Evolutionary conservation across 805 yeast species (phyloP).

Genomic region (Lipomyces kockii): DNA sequence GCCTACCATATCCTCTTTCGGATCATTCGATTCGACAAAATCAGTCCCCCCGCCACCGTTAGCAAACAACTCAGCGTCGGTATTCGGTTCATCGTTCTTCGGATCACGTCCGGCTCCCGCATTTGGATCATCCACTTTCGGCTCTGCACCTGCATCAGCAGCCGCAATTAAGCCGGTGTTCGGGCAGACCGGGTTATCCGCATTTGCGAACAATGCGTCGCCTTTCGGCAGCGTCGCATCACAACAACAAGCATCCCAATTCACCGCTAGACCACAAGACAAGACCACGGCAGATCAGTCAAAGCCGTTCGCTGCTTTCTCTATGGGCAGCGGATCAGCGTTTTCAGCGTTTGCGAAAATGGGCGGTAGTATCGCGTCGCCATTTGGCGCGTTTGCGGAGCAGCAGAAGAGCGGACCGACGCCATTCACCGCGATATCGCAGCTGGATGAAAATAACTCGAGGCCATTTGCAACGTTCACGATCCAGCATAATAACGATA

Average conservation of each 20-base stretch:
- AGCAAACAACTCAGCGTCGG: not conserved
- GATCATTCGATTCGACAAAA: not conserved
- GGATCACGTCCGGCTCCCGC: slow-evolving; percentile 11
- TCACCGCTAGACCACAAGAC: not conserved
- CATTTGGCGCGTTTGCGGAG: slow-evolving; percentile 9
- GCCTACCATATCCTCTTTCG: slow-evolving; percentile 4
- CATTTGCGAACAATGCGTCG: slow-evolving; percentile 13
- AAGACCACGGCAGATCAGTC: not conserved
- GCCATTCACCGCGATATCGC: not conserved
- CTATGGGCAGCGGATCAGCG: not conserved
- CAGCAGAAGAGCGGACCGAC: not conserved
- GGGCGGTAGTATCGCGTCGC: not conserved
- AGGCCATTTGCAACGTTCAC: not conserved
- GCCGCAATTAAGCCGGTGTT: not conserved
- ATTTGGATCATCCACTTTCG: slow-evolving; percentile 23
- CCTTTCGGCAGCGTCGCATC: slow-evolving; percentile 2
- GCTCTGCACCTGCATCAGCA: slow-evolving; percentile 10
- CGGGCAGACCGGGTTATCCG: slow-evolving; percentile 12
- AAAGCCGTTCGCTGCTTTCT: not conserved
- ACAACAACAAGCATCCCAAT: not conserved
- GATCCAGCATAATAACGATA: not conserved
- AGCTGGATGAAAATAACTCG: no score
- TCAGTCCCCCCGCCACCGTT: slow-evolving; percentile 5
- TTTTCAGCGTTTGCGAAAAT: not conserved
- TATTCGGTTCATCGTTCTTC: not conserved